A percentile compares a stretch with the other conserved stretches of the same genome.
phyloP scores from a whole-genome alignment of 164 flowering plant species.

The Magnolia changhungtana region DNA sequence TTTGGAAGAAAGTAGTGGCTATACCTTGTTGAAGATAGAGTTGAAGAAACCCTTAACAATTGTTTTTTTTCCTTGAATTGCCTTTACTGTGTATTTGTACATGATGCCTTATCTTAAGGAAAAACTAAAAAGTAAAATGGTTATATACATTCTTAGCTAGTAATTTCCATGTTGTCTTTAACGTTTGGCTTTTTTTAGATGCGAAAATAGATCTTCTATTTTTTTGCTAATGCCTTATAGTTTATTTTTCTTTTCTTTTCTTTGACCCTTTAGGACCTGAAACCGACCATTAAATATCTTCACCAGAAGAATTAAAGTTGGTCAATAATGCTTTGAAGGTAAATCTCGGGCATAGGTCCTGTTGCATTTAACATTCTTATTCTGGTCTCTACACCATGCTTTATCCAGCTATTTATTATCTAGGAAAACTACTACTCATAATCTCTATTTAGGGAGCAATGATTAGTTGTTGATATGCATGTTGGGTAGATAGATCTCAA shows the following conservation, averaged over 20 bases:
- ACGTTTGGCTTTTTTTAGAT: not conserved
- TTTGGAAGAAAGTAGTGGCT: no score
- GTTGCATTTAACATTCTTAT: not conserved
- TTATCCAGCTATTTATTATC: not conserved
- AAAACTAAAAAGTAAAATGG: not conserved
- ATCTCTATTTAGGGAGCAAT: not conserved
- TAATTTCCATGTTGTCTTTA: not conserved
- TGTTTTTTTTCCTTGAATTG: no score
- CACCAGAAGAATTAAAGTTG: constrained; percentile 58
- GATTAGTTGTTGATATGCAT: constrained; percentile 1
- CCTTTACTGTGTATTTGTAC: not conserved
- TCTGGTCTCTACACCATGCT: not conserved
- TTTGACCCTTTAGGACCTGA: constrained; percentile 55
- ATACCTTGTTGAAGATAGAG: no score
- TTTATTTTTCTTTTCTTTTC: not conserved
- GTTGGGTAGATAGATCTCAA: constrained; percentile 2
- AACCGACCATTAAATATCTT: constrained; percentile 76
- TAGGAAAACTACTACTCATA: not conserved
- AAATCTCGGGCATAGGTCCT: constrained; percentile 11
- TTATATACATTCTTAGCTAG: not conserved
- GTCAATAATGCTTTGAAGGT: constrained; percentile 80
- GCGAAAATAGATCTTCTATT: not conserved
- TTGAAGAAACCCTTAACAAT: no score
- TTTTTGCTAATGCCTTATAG: not conserved
- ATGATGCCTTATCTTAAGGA: not conserved